Evolutionary conservation across 2,329 filamentous ascomycete species (phyloP), one percentile per base, ranked within the genome.

Genomic region (Fusarium mangiferae): DNA sequence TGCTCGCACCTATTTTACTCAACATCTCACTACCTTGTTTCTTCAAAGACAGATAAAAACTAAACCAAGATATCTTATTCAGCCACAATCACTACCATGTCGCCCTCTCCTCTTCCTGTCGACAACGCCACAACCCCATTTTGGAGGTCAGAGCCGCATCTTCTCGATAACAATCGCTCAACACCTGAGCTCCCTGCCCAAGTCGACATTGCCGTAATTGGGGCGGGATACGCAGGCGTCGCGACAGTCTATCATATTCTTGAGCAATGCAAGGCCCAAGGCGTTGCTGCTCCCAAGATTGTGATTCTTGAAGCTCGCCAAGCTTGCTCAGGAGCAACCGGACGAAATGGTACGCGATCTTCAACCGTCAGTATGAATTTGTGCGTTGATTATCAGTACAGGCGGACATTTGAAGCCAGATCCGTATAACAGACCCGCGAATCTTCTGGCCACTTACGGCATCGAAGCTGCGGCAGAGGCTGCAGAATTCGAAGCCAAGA

Each of bases 281-380:
- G 36, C 1, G 26, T 42, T 11, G 9, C 42, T 11, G 8, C 36
- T 1, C 61, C 61, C 2, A 61, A 11, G 15, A 61, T 61, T 35
- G 61, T 20, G 7, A 63, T 63, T 22, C n/a, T 63, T n/a, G 61
- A 63, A 49, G 61, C 61, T 11, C 61, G 61, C 0, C 61, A 63
- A 49, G 55, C 36, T 22, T 63, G 61, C 15, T 63, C 61, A 11
- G 61, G 61, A 17, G 61, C 61, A 0, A 63, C 61, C 1, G 61
- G 61, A 15, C 61, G 61, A 6, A 63, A 63, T 42, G 61, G 54
- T 49, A 28, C 6, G 8, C 26, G 5, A 22, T 24, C 1, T 4
- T 11, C 6, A 5, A 5, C 4, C 3, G 13, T 30, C 3, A 6
- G 0, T 22, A 18, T 11, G 8, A 13, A 18, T 7, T 18, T 7